A percentile compares a stretch with the other conserved stretches of the same genome.
These are phyloP conservation scores for Venustampulla echinocandica DNA, from an alignment of 495 filamentous ascomycete genomes.

Conservation along the genomic window DNA sequence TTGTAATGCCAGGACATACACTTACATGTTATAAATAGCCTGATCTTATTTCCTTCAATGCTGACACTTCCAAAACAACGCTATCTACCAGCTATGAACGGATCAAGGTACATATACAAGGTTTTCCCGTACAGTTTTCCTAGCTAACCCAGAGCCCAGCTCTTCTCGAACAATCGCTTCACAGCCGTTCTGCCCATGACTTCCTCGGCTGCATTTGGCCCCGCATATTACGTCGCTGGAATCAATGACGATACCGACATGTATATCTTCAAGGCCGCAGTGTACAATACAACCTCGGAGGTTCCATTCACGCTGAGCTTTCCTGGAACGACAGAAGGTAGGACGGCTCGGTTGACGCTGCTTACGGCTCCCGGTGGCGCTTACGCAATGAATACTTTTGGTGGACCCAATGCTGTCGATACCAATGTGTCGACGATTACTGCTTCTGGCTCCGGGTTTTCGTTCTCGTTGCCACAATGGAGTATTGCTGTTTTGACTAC, in stretches of 20 bases:
- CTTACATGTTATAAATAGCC: conserved; percentile 6
- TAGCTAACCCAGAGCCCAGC: too few relatives aligned
- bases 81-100: conserved; percentile 21
- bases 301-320: conserved; percentile 46
- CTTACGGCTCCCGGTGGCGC: conserved; percentile 40
- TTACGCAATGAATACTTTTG: conserved; percentile 32
- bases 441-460: conserved; percentile 30
- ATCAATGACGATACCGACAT: conserved; percentile 24
- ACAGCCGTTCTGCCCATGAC: conserved; percentile 21
- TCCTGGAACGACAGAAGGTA: conserved; percentile 38
- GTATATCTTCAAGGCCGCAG: conserved; percentile 51
- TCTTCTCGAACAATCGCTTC: conserved; percentile 21
- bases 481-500: conserved; percentile 32
- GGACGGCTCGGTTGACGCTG: conserved; percentile 46
- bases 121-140: too few relatives aligned
- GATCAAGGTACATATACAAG: too few relatives aligned
- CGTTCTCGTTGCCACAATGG: conserved; percentile 30
- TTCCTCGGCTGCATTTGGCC: conserved; percentile 19
- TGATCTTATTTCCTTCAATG: conserved; percentile 20
- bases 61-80: conserved; percentile 14
- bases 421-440: conserved; percentile 29
- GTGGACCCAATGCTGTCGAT: conserved; percentile 32
- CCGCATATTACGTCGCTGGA: conserved; percentile 24
- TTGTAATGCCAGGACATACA: not conserved
- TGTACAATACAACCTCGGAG: conserved; percentile 53